Evolutionary conservation across 2,329 filamentous ascomycete genomes (phyloP), one percentile per base, ranked within the genome.

Genomic region (Thelonectria rubi): DNA sequence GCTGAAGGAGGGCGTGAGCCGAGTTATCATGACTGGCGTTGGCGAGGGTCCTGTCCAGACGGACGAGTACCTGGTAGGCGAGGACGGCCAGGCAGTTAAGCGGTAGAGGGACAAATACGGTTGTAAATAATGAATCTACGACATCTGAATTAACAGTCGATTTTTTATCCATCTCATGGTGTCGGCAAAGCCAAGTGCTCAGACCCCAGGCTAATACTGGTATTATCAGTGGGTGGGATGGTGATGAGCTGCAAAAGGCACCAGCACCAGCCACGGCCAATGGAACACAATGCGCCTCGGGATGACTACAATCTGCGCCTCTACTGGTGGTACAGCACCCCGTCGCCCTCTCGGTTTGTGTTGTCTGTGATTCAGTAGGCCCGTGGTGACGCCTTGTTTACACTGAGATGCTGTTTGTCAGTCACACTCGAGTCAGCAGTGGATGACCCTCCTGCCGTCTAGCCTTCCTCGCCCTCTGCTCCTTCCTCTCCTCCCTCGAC

Each of bases 1-100:
- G 37, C 78, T 99, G 67, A 88, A 89, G 79, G 85, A 88, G 42
- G 95, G 95, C 24, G 89, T 99, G 5, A 93, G 90, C 78, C 87
- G 94, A 65, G 89, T 99, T 39, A 99, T 99, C 69, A 81, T 94
- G 80, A 98, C 96, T 1, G 86, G 90, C 54, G 95, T 99, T 45
- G 95, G 95, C 1, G 92, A 96, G 75, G 95, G 94, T 0, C 95
- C 95, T 0, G 79, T 90, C 66, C 92, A 87, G 82, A 91, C 93
- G 5, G 86, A 94, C 15, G 86, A 94, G 74, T 89, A 89, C 73
- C 79, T 97, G 64, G 86, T 96, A 63, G 86, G 85, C 65, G 89
- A 88, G 74, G 84, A 86, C 57, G 90, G 90, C 14, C 79, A 85
- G 69, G 76, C 80, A 34, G 74, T 77, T 18, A 77, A 71, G 71